Evolutionary conservation across 1,284 basidiomycete genomes (phyloP).

Genomic region (Ceratobasidium sp.): DNA sequence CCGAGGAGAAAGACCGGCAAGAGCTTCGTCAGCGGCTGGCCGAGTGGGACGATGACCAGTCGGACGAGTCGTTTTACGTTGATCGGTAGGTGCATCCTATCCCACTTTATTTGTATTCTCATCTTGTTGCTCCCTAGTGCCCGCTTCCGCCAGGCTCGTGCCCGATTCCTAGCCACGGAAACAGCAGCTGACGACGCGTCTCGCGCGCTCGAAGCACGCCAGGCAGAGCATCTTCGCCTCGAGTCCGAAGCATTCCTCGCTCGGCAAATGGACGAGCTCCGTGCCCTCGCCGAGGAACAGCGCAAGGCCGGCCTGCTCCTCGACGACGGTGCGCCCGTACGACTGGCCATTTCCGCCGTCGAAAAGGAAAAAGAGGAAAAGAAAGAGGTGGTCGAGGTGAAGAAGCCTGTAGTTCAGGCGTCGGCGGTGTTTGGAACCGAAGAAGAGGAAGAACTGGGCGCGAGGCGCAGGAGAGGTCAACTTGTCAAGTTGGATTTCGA

Average conservation of each 20-base stretch:
- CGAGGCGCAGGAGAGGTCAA: slow-evolving; percentile 80
- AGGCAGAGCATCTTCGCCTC: slow-evolving; percentile 82
- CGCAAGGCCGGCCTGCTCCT: slow-evolving; percentile 88
- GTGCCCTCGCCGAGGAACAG: slow-evolving; percentile 86
- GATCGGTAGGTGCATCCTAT: slow-evolving; percentile 71
- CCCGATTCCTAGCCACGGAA: slow-evolving; percentile 76
- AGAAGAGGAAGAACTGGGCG: slow-evolving; percentile 79
- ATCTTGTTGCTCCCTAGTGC: slow-evolving; percentile 60
- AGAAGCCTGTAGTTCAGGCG: slow-evolving; percentile 42
- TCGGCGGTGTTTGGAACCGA: slow-evolving; percentile 80
- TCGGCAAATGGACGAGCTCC: slow-evolving; percentile 91
- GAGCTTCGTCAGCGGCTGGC: slow-evolving; percentile 81
- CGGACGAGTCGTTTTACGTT: slow-evolving; percentile 86
- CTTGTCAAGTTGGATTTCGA: slow-evolving; percentile 90
- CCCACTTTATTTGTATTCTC: slow-evolving; percentile 54
- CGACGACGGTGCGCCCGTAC: slow-evolving; percentile 89
- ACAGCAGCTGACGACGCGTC: slow-evolving; percentile 87
- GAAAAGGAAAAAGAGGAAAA: slow-evolving; percentile 48
- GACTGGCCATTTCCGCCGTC: slow-evolving; percentile 74
- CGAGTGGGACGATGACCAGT: slow-evolving; percentile 92
- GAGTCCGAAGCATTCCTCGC: slow-evolving; percentile 92
- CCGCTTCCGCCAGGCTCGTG: slow-evolving; percentile 80
- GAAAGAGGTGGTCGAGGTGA: slow-evolving; percentile 34
- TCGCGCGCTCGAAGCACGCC: slow-evolving; percentile 82
- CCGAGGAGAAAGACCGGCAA: slow-evolving; percentile 77